Evolutionary conservation across 371 early-diverging fungal genomes (phyloP).

Genomic region (Chytridium lagenaria): DNA sequence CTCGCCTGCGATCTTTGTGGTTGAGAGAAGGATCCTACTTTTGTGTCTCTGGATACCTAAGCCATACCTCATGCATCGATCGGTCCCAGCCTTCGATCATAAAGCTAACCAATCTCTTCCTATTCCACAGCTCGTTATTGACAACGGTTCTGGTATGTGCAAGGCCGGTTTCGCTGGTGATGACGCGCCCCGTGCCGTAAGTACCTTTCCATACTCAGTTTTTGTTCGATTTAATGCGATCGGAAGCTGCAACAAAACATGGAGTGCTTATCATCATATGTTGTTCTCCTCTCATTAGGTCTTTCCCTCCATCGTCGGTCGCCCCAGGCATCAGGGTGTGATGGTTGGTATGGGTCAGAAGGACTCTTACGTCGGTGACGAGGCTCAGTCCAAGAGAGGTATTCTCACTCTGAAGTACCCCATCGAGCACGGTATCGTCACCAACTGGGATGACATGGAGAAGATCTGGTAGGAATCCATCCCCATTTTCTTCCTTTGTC

Average conservation of each 20-base stretch:
- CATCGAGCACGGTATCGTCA: constrained; percentile 99
- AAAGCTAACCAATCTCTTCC: neutral
- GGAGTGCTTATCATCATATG: too few species aligned
- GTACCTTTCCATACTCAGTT: constrained; percentile 44
- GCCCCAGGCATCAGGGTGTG: constrained; percentile 95
- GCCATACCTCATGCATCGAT: neutral
- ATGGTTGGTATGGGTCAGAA: constrained; percentile 99
- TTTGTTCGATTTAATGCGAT: constrained; percentile 19
- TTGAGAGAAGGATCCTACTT: neutral
- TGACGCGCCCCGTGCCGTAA: constrained; percentile 97
- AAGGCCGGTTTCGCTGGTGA: constrained; percentile 99
- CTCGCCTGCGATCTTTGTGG: neutral
- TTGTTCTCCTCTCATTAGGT: constrained; percentile 56
- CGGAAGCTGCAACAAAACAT: neutral
- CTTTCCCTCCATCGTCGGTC: constrained; percentile 98
- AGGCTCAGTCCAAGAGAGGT: constrained; percentile 98
- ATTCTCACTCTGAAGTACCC: constrained; percentile 97
- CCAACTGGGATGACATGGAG: constrained; percentile 84
- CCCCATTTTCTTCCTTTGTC: neutral
- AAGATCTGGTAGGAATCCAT: constrained; percentile 32
- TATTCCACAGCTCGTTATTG: constrained; percentile 59
- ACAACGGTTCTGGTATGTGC: constrained; percentile 99
- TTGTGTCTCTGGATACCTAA: neutral
- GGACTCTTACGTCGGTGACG: constrained; percentile 99
- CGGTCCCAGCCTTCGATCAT: neutral